Conservation (phyloP, 129 eudicot genomes). For the Chrysanthemum lavandulifolium region DNA sequence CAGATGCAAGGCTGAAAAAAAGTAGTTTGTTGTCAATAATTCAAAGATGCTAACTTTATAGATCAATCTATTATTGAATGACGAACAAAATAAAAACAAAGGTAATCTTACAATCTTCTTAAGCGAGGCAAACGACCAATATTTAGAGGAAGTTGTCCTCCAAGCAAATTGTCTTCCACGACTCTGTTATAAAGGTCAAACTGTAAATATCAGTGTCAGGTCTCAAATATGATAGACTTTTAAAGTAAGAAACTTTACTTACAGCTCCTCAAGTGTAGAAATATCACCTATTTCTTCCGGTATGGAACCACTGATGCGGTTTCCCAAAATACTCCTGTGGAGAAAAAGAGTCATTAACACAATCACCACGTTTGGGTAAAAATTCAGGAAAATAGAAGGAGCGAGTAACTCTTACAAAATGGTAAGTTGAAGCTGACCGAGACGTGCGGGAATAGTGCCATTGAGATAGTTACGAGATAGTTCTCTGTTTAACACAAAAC, state of each 20-base stretch:
- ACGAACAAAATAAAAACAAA: not conserved
- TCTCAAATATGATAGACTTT: not conserved
- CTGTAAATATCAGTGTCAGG: not conserved
- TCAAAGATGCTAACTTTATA: constrained; percentile 6
- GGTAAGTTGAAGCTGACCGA: constrained; percentile 52
- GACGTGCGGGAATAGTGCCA: constrained; percentile 67
- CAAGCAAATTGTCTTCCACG: constrained; percentile 29
- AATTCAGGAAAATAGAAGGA: not conserved
- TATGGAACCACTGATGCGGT: constrained; percentile 67
- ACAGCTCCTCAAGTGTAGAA: constrained; percentile 69
- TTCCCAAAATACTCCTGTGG: constrained; percentile 69
- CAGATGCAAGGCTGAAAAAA: constrained; percentile 28
- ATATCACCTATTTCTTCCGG: constrained; percentile 77
- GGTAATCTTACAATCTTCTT: constrained; percentile 28
- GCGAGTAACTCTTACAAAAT: constrained; percentile 52
- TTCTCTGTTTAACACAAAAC: constrained; percentile 52
- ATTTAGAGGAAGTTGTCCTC: constrained; percentile 27
- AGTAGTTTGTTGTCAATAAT: not conserved
- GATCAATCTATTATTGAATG: not conserved
- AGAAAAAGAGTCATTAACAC: constrained; percentile 1
- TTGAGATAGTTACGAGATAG: constrained; percentile 64
- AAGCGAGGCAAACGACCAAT: constrained; percentile 25
- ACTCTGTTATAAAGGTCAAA: constrained; percentile 21
- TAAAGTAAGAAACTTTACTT: constrained; percentile 31
- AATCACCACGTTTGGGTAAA: constrained; percentile 19